phyloP scores from a whole-genome alignment of 208 protist genomes.

The Lotmaria passim region DNA sequence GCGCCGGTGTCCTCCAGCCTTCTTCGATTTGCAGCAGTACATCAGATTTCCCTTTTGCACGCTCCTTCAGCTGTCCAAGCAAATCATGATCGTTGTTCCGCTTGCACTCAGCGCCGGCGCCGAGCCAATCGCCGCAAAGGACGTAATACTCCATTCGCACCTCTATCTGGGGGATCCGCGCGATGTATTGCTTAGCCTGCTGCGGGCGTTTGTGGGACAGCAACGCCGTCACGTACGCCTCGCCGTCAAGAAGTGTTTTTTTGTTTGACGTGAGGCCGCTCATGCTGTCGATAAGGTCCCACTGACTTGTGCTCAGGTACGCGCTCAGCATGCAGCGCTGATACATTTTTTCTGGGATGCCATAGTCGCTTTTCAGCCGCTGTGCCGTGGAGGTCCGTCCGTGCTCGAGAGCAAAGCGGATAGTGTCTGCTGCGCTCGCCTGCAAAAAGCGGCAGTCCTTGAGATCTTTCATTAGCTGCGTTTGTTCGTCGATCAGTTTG shows the following conservation, averaged over 20 bases:
- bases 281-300: conserved; percentile 75
- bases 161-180: conserved; percentile 66
- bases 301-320: conserved; percentile 61
- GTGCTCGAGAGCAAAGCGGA: conserved; percentile 68
- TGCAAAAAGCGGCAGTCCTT: conserved; percentile 80
- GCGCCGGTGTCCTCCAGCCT: conserved; percentile 65
- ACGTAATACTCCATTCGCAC: conserved; percentile 86
- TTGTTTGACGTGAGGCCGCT: conserved; percentile 41
- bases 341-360: conserved; percentile 75
- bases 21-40: conserved; percentile 66
- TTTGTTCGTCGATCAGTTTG: conserved; percentile 69
- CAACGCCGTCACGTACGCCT: conserved; percentile 62
- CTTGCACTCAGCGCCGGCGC: conserved; percentile 71
- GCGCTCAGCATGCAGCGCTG: conserved; percentile 74
- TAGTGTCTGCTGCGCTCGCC: conserved; percentile 63
- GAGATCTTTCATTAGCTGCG: conserved; percentile 58
- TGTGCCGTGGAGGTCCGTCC: conserved; percentile 50
- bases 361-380: conserved; percentile 62
- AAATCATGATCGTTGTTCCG: conserved; percentile 61
- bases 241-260: conserved; percentile 51
- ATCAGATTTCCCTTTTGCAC: conserved; percentile 63
- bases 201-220: conserved; percentile 56
- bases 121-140: conserved; percentile 72
- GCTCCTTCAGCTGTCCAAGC: conserved; percentile 65
- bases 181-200: conserved; percentile 78